Percentiles rank a stretch among this genome's conserved stretches.
phyloP scores from a whole-genome alignment of 805 yeast genomes.

The Barnettozyma californica region DNA sequence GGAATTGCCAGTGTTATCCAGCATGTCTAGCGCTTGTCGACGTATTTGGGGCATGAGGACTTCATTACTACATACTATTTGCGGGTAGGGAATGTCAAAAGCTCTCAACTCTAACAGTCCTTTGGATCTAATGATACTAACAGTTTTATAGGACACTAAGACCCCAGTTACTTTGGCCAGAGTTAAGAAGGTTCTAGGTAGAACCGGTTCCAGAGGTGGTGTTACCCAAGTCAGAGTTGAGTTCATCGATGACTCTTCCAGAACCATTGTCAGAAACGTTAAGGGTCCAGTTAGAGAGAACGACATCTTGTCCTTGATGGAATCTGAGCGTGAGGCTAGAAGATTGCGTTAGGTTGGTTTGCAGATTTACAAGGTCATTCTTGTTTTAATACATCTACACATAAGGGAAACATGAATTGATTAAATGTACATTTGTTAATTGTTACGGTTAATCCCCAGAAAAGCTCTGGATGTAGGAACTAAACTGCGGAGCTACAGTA shows the following conservation, averaged over 20 bases:
- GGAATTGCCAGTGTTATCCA: background rate
- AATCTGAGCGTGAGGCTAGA: slow-evolving; percentile 99
- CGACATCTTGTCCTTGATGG: slow-evolving; percentile 98
- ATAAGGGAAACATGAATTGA: slow-evolving; percentile 17
- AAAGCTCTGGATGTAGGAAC: slow-evolving; percentile 3
- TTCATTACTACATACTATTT: too few relatives aligned
- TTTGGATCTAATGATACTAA: slow-evolving; percentile 2
- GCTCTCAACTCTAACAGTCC: background rate
- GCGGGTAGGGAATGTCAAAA: too few relatives aligned
- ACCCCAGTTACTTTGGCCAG: slow-evolving; percentile 94
- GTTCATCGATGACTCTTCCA: slow-evolving; percentile 90
- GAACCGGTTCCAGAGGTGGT: slow-evolving; percentile 99
- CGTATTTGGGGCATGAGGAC: too few relatives aligned
- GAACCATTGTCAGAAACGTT: slow-evolving; percentile 96
- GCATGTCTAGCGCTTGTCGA: too few relatives aligned
- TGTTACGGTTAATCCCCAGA: slow-evolving; percentile 5
- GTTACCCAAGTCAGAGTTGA: slow-evolving; percentile 98
- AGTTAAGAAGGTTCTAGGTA: slow-evolving; percentile 98
- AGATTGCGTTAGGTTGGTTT: slow-evolving; percentile 64
- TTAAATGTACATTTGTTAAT: slow-evolving; percentile 26
- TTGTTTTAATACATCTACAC: slow-evolving; percentile 14
- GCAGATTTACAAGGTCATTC: slow-evolving; percentile 18
- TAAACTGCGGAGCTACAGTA: background rate
- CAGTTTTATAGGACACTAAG: slow-evolving; percentile 23
- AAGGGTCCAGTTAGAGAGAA: slow-evolving; percentile 97